Conservation (phyloP, 768 basidiomycete species). For the Suillus decipiens region DNA sequence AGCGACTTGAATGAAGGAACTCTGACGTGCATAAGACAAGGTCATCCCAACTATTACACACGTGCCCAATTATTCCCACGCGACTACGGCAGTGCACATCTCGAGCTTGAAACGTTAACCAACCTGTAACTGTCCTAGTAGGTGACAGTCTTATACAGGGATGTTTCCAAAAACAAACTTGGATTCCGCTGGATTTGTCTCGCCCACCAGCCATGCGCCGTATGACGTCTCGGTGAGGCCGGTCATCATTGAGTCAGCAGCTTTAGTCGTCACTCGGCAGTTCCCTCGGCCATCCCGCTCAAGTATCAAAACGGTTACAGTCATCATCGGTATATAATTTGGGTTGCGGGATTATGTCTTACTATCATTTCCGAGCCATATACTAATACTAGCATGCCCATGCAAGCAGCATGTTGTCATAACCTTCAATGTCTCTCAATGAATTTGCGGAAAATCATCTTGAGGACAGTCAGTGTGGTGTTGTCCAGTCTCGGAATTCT, state of each 20-base stretch:
- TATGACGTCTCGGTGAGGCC: neutral
- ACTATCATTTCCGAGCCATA: no score
- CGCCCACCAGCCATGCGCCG: neutral
- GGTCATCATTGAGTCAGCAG: neutral
- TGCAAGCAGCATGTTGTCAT: neutral
- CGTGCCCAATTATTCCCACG: conserved; percentile 4
- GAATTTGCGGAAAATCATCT: neutral
- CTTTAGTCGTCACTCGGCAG: conserved; percentile 1
- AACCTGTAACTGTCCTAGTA: neutral
- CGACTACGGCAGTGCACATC: neutral
- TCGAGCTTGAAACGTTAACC: neutral
- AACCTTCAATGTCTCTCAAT: neutral
- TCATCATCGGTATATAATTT: neutral
- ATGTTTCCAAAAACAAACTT: neutral
- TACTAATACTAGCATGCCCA: no score
- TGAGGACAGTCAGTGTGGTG: neutral
- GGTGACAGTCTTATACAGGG: neutral
- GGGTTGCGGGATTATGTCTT: neutral
- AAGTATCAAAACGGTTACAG: neutral
- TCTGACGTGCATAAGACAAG: neutral
- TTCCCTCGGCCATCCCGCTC: neutral
- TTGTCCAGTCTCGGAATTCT: neutral
- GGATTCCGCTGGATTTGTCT: neutral
- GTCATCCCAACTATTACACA: conserved; percentile 3
- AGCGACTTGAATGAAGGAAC: neutral